Percentiles rank a stretch among this genome's conserved stretches.
These are phyloP conservation scores for Rosa lucieae DNA, from an alignment of 306 rosid genomes.

Conservation along the genomic window DNA sequence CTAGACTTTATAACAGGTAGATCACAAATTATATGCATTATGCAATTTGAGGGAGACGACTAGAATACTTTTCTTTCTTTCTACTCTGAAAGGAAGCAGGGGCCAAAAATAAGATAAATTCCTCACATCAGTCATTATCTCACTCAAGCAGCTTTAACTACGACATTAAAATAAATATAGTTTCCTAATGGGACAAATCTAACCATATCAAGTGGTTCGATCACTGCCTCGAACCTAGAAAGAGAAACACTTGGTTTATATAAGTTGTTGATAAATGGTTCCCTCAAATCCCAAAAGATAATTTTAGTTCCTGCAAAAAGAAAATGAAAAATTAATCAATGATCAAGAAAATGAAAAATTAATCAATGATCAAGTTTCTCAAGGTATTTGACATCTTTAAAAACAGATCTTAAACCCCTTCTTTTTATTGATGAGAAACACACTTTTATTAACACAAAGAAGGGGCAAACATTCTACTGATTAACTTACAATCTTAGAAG, in stretches of 20 bases:
- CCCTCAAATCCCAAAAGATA: constrained; percentile 89
- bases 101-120: background rate
- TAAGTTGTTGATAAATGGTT: constrained; percentile 75
- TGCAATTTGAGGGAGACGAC: background rate
- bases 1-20: background rate
- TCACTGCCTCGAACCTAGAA: constrained; percentile 75
- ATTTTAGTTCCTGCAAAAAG: constrained; percentile 86
- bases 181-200: constrained; percentile 23
- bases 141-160: constrained; percentile 24
- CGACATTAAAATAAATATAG: constrained; percentile 19
- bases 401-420: background rate
- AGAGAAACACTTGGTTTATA: constrained; percentile 79
- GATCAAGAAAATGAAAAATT: background rate
- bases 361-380: constrained; percentile 26
- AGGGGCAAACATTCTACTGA: background rate
- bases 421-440: background rate
- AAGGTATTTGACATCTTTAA: constrained; percentile 12
- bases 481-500: background rate
- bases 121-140: background rate
- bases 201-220: constrained; percentile 89
- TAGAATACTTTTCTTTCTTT: background rate
- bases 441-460: background rate
- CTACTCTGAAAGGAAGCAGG: background rate
- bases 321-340: background rate
- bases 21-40: background rate